These are phyloP conservation scores for Termitomyces sp. DNA, from an alignment of 768 basidiomycete genomes.

Conservation along the genomic window DNA sequence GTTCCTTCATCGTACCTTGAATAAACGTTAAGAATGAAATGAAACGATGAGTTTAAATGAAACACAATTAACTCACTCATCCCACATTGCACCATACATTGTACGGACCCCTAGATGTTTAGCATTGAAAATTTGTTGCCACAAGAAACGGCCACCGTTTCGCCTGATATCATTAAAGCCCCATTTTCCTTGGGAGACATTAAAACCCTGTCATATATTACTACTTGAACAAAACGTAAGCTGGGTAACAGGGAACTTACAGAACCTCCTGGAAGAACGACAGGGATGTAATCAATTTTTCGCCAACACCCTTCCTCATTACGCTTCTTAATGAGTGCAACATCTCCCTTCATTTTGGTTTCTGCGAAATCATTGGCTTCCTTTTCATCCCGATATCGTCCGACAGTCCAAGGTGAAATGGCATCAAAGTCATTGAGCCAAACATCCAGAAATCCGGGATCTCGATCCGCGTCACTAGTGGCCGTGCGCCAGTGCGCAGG, in stretches of 20 bases:
- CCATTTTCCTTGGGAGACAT: slow-evolving; percentile 69
- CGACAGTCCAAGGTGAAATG: slow-evolving; percentile 81
- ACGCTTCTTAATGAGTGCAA: slow-evolving; percentile 49
- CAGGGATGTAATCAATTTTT: slow-evolving; percentile 79
- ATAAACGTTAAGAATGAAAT: slow-evolving; percentile 1
- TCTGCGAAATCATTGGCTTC: slow-evolving; percentile 63
- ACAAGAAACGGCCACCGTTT: slow-evolving; percentile 72
- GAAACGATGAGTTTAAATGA: not conserved
- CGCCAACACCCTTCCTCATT: slow-evolving; percentile 36
- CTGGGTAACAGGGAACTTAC: slow-evolving; percentile 39
- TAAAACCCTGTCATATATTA: slow-evolving; percentile 48
- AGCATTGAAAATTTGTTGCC: slow-evolving; percentile 73
- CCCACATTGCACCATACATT: slow-evolving; percentile 87
- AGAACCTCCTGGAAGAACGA: slow-evolving; percentile 77
- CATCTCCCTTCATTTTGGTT: slow-evolving; percentile 58
- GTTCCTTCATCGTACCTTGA: slow-evolving; percentile 81
- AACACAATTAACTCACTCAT: slow-evolving; percentile 47
- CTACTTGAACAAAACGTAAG: slow-evolving; percentile 9
- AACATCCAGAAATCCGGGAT: slow-evolving; percentile 59
- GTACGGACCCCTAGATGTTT: slow-evolving; percentile 54
- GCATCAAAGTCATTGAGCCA: slow-evolving; percentile 80
- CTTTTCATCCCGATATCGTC: slow-evolving; percentile 54
- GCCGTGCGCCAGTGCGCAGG: slow-evolving; percentile 76
- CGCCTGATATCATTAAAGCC: slow-evolving; percentile 67
- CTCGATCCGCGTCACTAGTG: slow-evolving; percentile 61